Conservation (phyloP, 345 rosid genomes). For the Eucalyptus sp. region DNA sequence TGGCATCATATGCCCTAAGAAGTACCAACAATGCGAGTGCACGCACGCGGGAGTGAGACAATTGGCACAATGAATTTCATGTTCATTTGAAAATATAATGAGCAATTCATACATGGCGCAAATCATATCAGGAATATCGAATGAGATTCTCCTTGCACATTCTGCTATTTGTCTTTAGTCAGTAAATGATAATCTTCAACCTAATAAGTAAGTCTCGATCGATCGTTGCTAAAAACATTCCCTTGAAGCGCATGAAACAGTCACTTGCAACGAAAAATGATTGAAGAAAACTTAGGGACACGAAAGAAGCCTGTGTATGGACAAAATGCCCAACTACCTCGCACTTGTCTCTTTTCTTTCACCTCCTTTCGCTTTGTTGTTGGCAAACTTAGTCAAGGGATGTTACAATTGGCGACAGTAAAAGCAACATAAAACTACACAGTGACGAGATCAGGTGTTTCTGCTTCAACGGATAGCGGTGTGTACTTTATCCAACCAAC, state of each 20-base stretch:
- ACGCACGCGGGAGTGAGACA: background rate
- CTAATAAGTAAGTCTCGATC: too few relatives aligned
- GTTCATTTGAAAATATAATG: background rate
- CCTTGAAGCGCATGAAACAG: fast-evolving
- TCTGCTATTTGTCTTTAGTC: fast-evolving
- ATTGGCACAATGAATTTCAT: too few relatives aligned
- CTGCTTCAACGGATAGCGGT: conserved; percentile 56
- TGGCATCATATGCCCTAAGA: background rate
- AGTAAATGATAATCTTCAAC: too few relatives aligned
- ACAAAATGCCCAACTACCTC: background rate
- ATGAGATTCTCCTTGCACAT: too few relatives aligned
- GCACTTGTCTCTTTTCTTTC: background rate
- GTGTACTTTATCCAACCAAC: conserved; percentile 35
- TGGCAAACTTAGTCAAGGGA: background rate
- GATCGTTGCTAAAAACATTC: too few relatives aligned
- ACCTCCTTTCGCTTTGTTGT: background rate
- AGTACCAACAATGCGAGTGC: background rate
- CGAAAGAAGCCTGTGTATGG: background rate
- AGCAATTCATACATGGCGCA: background rate
- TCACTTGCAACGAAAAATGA: too few relatives aligned
- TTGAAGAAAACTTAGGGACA: too few relatives aligned
- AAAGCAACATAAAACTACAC: conserved; percentile 5
- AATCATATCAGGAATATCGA: background rate
- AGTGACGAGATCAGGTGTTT: conserved; percentile 85
- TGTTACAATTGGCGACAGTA: background rate